Percentiles rank a stretch among this genome's conserved stretches.
phyloP scores from a whole-genome alignment of 1,284 basidiomycete genomes.

The Pholiota adiposa region DNA sequence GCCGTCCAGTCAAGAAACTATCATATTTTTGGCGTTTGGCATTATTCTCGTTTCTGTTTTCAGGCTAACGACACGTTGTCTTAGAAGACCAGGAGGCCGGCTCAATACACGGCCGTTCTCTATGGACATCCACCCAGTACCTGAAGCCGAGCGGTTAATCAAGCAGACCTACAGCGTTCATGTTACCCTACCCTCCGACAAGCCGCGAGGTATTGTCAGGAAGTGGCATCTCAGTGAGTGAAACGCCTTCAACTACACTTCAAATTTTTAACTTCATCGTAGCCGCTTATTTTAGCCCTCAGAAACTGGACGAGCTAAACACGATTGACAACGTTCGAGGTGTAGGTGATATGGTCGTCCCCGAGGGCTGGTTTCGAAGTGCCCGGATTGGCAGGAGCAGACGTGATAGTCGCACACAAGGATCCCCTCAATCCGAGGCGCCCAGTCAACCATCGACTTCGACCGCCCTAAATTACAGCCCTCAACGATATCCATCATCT shows the following conservation, averaged over 20 bases:
- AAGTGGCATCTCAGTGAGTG: slow-evolving; percentile 83
- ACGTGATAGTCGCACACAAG: slow-evolving; percentile 49
- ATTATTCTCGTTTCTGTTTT: slow-evolving; percentile 1
- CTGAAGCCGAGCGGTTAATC: slow-evolving; percentile 64
- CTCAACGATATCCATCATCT: slow-evolving; percentile 22
- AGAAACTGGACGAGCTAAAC: slow-evolving; percentile 65
- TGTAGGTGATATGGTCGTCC: slow-evolving; percentile 65
- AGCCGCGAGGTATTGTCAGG: slow-evolving; percentile 61
- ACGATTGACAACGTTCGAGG: slow-evolving; percentile 69
- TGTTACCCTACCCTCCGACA: slow-evolving; percentile 71
- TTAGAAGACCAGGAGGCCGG: slow-evolving; percentile 25
- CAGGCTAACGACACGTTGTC: slow-evolving; percentile 5
- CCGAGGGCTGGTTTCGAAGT: slow-evolving; percentile 77
- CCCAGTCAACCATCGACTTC: slow-evolving; percentile 23
- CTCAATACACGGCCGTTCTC: slow-evolving; percentile 32
- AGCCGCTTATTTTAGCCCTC: slow-evolving; percentile 84
- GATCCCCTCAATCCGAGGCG: slow-evolving; percentile 26
- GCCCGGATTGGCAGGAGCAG: slow-evolving; percentile 70
- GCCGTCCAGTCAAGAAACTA: slow-evolving; percentile 8
- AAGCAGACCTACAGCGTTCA: slow-evolving; percentile 86
- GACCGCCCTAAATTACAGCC: slow-evolving; percentile 22
- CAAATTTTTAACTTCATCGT: slow-evolving; percentile 6
- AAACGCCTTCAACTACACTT: slow-evolving; percentile 12
- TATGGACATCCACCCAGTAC: slow-evolving; percentile 39
- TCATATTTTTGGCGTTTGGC: slow-evolving; percentile 7